Conservation (phyloP, 768 basidiomycete genomes). For the Holtermanniella nyarrowii region DNA sequence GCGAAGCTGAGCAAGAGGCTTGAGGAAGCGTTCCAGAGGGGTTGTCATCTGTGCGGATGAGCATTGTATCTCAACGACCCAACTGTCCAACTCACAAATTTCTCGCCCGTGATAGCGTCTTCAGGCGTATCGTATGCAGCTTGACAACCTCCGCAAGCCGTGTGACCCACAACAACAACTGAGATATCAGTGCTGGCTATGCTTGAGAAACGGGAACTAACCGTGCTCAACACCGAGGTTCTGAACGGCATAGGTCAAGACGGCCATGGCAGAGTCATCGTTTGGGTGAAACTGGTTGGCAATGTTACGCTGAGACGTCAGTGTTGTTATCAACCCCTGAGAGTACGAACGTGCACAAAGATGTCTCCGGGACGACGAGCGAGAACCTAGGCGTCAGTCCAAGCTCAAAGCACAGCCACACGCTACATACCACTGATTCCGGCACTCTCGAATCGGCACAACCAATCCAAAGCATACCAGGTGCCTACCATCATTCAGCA, state of each 20-base stretch:
- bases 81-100: not conserved
- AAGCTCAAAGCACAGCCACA: slow-evolving; percentile 47
- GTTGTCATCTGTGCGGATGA: slow-evolving; percentile 18
- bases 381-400: slow-evolving; percentile 7
- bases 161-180: slow-evolving; percentile 78
- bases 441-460: slow-evolving; percentile 73
- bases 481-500: slow-evolving; percentile 13
- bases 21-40: slow-evolving; percentile 61
- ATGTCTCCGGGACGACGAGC: slow-evolving; percentile 58
- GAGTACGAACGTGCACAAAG: slow-evolving; percentile 45
- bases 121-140: slow-evolving; percentile 29
- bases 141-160: slow-evolving; percentile 65
- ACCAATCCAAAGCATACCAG: slow-evolving; percentile 39
- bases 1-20: slow-evolving; percentile 54
- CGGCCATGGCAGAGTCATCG: slow-evolving; percentile 62
- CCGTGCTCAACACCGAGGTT: slow-evolving; percentile 66
- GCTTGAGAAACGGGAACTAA: slow-evolving; percentile 42
- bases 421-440: slow-evolving; percentile 49
- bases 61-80: not conserved
- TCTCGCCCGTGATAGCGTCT: slow-evolving; percentile 10
- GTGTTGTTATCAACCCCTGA: not conserved
- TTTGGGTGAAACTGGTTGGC: slow-evolving; percentile 69
- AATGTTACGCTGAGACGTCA: slow-evolving; percentile 62
- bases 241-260: slow-evolving; percentile 63
- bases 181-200: not conserved